Evolutionary conservation across 2,329 filamentous ascomycete genomes (phyloP), one percentile per base, ranked within the genome.

Genomic region (Ophidiomyces ophidiicola): DNA sequence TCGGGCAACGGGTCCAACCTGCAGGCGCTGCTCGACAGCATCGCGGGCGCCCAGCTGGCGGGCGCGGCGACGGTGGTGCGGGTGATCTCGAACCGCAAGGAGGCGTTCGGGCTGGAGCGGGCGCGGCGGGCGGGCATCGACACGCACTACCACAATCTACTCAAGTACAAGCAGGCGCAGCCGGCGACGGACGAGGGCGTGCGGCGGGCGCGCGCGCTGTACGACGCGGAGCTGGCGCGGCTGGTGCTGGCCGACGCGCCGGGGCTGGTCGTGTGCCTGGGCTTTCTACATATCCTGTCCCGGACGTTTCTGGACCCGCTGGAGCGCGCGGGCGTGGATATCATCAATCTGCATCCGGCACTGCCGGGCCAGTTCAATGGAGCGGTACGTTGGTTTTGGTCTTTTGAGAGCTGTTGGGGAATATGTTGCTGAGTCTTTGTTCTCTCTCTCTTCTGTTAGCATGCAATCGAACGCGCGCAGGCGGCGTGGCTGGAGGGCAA

Each of bases 281-380:
- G 86, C 2, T 92, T 82, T 72, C 92, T 92, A 84, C 79, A 90
- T 57, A 79, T 92, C 42, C 72, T 92, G 34, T 78, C 76, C 0
- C 66, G 68, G 2, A 63, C 68, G 1, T 90, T 92, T 56, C 64
- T 93, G 33, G 68, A 71, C 6, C 82, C 83, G 1, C 55, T 93
- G 5, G 69, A 73, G 23, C 63, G 58, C 8, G 73, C 68, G 0
- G 71, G 70, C 0, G 67, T 88, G 24, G 71, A 69, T 17, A 76
- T 88, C 31, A 87, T 93, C 52, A 93, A 93, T 55, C 61, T 93
- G 28, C 85, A 93, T 54, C 85, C 84, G 7, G 76, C 80, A 3
- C 59, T 83, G 28, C 80, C 71, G 53, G 81, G 81, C 1, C 71
- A 77, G 51, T 38, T 38, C 20, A 38, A 38, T 38, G 36, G 36